Conservation (phyloP, 192 early-diverging fungal genomes). For the Ambispora gerdemannii region DNA sequence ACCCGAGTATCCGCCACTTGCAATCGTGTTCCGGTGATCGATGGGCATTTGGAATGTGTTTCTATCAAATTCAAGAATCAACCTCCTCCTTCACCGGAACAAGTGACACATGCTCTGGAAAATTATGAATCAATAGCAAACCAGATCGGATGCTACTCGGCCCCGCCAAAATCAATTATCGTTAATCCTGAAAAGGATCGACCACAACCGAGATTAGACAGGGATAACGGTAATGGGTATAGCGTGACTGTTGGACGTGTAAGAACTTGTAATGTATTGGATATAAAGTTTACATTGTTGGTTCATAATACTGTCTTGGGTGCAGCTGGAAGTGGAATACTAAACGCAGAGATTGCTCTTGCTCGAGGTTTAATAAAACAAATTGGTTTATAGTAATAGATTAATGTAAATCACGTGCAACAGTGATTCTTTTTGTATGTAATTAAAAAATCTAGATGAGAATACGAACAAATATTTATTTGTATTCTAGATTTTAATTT, state of each 20-base stretch:
- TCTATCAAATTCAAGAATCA: constrained; percentile 77
- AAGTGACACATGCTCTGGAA: constrained; percentile 67
- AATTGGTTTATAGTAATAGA: no score
- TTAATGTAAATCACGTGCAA: no score
- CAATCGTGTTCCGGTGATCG: constrained; percentile 94
- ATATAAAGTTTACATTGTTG: constrained; percentile 87
- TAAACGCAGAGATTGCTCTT: constrained; percentile 92
- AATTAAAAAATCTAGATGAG: no score
- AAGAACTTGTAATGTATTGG: constrained; percentile 79
- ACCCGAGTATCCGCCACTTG: constrained; percentile 90
- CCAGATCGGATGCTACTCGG: constrained; percentile 70
- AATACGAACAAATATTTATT: no score
- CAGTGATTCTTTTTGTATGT: no score
- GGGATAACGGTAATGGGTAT: constrained; percentile 78
- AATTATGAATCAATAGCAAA: constrained; percentile 82
- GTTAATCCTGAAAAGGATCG: constrained; percentile 70
- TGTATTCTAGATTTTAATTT: no score
- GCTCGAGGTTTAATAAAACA: constrained; percentile 64
- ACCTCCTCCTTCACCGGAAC: constrained; percentile 69
- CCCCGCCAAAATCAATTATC: constrained; percentile 79
- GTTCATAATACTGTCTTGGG: constrained; percentile 97
- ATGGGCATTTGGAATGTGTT: constrained; percentile 92
- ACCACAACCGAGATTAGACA: constrained; percentile 93
- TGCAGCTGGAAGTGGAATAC: constrained; percentile 88
- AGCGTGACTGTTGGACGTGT: constrained; percentile 92